Base-by-base conservation (phyloP, 495 filamentous ascomycete genomes). In the Hypoxylon trugodes region DNA sequence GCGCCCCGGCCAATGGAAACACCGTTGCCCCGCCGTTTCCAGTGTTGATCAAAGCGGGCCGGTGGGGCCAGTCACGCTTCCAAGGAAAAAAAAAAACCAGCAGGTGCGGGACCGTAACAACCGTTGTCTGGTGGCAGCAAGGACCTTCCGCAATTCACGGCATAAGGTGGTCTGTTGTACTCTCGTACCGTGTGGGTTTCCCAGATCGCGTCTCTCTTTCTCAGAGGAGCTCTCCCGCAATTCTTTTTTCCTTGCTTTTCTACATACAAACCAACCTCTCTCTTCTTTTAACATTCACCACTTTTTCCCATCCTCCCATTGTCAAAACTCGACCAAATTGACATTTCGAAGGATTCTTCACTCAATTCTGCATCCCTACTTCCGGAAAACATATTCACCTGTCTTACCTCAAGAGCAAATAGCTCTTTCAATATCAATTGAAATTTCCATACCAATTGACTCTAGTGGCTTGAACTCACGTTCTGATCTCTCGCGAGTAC, bases 21-120 rank as follows among this genome's bases (percentile, higher is more conserved):
- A 7, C 48, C 69, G 78, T 82, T 82, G 79, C 79, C 67, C 71
- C 64, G 76, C 70, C 51, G 79, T 82, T 79, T 77, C 74, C 63
- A 58, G 59, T 81, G 79, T 81, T 81, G 76, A 77, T 53, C 47
- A 18, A 69, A 69, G 66, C 66, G 52, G 58, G 62, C 36, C 30
- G 36, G 69, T 61, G 62, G 66, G 25, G 35, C 45, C n/a, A 38
- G 58, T 67, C 57, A 61, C 52, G 64, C 43, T 53, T 58, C 32
- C 35, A 35, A 28, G 54, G 54, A 63, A 58, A 47, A 49, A 68
- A 61, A 51, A 65, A 40, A 48, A 66, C n/a, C n/a, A n/a, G 59
- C 19, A 50, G 36, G 51, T 69, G 69, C 61, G 61, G 59, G 51
- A 36, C 35, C 21, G 55, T 19, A 56, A 53, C 53, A 35, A 35